These are phyloP conservation scores for Aspergillus sp. DNA, from an alignment of 2,329 filamentous ascomycete genomes.

Conservation along the genomic window DNA sequence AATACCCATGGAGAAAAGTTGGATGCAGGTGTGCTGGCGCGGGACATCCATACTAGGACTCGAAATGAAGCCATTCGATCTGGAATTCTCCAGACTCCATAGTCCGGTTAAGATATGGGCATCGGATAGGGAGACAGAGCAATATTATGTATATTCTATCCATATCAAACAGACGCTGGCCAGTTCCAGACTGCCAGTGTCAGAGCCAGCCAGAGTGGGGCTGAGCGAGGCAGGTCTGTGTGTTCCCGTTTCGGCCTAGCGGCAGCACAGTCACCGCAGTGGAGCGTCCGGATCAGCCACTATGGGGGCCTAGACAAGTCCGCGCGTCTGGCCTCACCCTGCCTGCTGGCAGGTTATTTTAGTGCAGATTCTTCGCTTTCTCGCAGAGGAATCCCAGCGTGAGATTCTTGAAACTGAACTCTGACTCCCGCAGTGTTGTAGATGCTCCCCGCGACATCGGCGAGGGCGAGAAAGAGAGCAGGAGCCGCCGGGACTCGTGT, in stretches of 20 bases:
- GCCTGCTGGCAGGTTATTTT: slow-evolving; percentile 3
- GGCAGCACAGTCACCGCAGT: slow-evolving; percentile 10
- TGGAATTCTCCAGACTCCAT: too few relatives aligned
- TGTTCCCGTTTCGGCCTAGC: slow-evolving; percentile 18
- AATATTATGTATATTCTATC: too few relatives aligned
- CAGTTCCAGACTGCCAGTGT: too few relatives aligned
- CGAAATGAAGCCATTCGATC: neutral
- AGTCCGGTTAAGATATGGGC: too few relatives aligned
- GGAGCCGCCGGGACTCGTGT: slow-evolving; percentile 20
- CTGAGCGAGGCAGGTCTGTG: slow-evolving; percentile 16
- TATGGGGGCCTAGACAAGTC: slow-evolving; percentile 24
- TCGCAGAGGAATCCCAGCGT: neutral
- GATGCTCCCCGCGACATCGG: neutral
- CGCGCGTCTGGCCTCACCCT: slow-evolving; percentile 5
- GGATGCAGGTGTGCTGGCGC: neutral
- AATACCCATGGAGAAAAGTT: neutral
- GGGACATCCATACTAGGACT: too few relatives aligned
- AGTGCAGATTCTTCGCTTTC: neutral
- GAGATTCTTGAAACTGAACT: neutral
- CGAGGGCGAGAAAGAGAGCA: neutral
- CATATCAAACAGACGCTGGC: too few relatives aligned
- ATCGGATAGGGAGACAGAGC: too few relatives aligned
- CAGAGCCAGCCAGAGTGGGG: slow-evolving; percentile 1
- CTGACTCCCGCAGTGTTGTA: neutral
- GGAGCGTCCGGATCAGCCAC: slow-evolving; percentile 22